Conservation (phyloP, 225 moss, liverwort and hornwort species). For the Physcomitrellopsis africana region DNA sequence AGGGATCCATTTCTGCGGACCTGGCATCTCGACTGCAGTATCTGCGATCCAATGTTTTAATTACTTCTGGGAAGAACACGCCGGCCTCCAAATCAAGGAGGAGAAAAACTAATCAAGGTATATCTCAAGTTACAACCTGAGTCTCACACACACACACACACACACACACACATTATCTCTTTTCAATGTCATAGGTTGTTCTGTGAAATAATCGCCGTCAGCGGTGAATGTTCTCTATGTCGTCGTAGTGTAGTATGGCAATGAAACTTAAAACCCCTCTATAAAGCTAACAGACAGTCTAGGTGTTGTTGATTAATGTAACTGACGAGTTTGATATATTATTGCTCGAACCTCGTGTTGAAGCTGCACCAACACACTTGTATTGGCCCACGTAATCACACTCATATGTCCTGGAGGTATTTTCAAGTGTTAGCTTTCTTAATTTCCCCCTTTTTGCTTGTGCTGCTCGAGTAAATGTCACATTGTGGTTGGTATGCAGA, state of each 20-base stretch:
- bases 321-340: too few species aligned
- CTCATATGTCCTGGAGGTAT: too few species aligned
- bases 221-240: too few species aligned
- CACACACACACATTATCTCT: too few species aligned
- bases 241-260: too few species aligned
- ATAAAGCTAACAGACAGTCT: too few species aligned
- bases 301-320: too few species aligned
- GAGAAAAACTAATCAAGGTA: constrained; percentile 37
- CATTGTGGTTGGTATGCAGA: constrained; percentile 34
- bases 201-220: too few species aligned
- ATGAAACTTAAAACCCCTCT: too few species aligned
- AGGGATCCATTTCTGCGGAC: constrained; percentile 42
- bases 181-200: background rate
- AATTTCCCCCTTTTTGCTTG: background rate
- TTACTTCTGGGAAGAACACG: constrained; percentile 22
- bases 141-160: background rate
- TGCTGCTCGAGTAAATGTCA: background rate
- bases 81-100: constrained; percentile 35
- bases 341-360: too few species aligned
- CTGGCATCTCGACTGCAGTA: constrained; percentile 40
- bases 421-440: background rate
- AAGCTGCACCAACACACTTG: too few species aligned
- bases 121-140: background rate
- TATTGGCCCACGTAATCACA: too few species aligned
- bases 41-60: constrained; percentile 43